Conservation (phyloP, 257 asterid genomes). For the Mitragyna speciosa region DNA sequence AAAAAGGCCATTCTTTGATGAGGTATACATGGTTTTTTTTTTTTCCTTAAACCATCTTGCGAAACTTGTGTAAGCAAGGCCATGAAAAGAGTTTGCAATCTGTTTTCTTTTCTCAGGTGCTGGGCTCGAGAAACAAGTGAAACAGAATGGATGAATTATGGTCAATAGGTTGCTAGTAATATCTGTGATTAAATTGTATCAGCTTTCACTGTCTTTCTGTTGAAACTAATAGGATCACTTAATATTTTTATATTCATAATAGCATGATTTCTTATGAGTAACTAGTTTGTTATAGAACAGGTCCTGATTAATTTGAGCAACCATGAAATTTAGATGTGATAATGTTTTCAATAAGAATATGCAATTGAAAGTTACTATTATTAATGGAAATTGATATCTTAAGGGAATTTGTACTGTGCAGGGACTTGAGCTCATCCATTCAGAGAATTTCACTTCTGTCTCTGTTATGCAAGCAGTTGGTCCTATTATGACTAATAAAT, state of each 20-base stretch:
- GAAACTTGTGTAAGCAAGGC: neutral
- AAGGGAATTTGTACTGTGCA: slow-evolving; percentile 21
- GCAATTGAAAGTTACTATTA: neutral
- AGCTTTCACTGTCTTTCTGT: neutral
- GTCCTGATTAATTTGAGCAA: neutral
- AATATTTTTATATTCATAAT: neutral
- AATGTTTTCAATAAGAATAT: neutral
- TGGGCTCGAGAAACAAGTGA: neutral
- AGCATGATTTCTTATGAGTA: neutral
- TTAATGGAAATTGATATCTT: slow-evolving; percentile 9
- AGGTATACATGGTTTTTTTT: neutral
- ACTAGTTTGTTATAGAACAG: neutral
- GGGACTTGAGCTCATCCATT: slow-evolving; percentile 91
- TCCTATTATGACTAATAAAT: slow-evolving; percentile 90
- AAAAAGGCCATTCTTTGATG: neutral
- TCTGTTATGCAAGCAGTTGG: slow-evolving; percentile 98
- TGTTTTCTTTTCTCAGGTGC: neutral
- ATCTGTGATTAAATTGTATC: neutral
- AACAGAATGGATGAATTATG: neutral
- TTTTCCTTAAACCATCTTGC: neutral
- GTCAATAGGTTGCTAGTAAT: neutral
- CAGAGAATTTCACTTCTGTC: slow-evolving; percentile 82
- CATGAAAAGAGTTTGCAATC: neutral
- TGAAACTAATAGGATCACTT: neutral
- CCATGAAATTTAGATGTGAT: neutral